These are phyloP conservation scores for Penicillium pancosmium DNA, from an alignment of 495 filamentous ascomycete genomes.

Conservation along the genomic window DNA sequence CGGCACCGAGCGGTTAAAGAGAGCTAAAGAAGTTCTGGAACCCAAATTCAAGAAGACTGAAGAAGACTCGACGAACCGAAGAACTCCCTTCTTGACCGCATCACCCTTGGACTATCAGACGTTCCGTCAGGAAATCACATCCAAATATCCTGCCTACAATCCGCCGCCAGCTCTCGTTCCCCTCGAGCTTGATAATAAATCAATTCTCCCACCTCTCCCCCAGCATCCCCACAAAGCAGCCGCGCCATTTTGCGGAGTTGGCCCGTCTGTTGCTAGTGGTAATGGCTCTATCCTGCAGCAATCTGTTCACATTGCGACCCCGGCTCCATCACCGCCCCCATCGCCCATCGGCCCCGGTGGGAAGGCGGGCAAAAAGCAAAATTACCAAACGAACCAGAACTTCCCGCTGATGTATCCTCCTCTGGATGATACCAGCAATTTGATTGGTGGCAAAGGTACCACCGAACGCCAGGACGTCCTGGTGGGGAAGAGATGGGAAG, in stretches of 20 bases:
- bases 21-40: slow-evolving; percentile 64
- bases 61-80: slow-evolving; percentile 36
- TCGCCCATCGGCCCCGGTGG: slow-evolving; percentile 85
- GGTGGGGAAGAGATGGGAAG: slow-evolving; percentile 83
- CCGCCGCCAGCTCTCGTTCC: slow-evolving; percentile 83
- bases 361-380: slow-evolving; percentile 96
- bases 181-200: slow-evolving; percentile 85
- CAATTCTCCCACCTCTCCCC: slow-evolving; percentile 82
- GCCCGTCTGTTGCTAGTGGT: slow-evolving; percentile 42
- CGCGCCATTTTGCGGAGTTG: slow-evolving; percentile 45
- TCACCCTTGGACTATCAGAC: slow-evolving; percentile 95
- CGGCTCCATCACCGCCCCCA: slow-evolving; percentile 94
- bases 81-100: slow-evolving; percentile 72
- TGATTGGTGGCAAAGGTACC: slow-evolving; percentile 81
- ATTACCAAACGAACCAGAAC: slow-evolving; percentile 98
- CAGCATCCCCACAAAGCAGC: slow-evolving; percentile 64
- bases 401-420: slow-evolving; percentile 98
- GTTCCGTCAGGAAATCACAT: slow-evolving; percentile 97
- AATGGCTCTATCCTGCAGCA: slow-evolving; percentile 88
- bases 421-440: slow-evolving; percentile 77
- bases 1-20: slow-evolving; percentile 67
- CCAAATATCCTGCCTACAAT: slow-evolving; percentile 95
- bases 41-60: slow-evolving; percentile 35
- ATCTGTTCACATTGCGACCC: slow-evolving; percentile 96
- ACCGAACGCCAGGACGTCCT: slow-evolving; percentile 74